phyloP scores from a whole-genome alignment of 257 asterid genomes.

The Scutellaria baicalensis region DNA sequence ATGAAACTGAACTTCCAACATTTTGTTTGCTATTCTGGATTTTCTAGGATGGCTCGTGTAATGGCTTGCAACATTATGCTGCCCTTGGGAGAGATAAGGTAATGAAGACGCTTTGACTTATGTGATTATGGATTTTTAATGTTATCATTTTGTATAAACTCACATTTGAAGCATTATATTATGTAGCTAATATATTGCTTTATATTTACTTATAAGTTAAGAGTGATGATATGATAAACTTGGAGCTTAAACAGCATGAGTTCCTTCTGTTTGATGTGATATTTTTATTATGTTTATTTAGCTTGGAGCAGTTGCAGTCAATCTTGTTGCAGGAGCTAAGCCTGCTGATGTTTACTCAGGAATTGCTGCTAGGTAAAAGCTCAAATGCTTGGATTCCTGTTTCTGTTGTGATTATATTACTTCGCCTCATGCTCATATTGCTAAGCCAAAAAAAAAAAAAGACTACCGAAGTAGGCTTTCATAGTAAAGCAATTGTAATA shows the following conservation, averaged over 20 bases:
- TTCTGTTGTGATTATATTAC: not conserved
- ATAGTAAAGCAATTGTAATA: not conserved
- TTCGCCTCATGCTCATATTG: not conserved
- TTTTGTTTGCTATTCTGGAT: slow-evolving; percentile 8
- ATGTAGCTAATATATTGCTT: not conserved
- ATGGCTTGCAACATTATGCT: slow-evolving; percentile 98
- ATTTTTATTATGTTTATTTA: slow-evolving; percentile 25
- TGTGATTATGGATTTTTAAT: not conserved
- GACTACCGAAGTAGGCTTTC: not conserved
- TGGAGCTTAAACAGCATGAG: not conserved
- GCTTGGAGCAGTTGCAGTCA: slow-evolving; percentile 97
- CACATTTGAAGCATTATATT: slow-evolving; percentile 1
- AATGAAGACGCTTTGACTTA: not conserved
- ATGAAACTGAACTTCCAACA: slow-evolving; percentile 13
- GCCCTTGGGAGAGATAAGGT: slow-evolving; percentile 99
- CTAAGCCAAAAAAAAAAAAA: not conserved
- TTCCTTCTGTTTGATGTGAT: slow-evolving; percentile 4
- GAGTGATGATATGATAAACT: not conserved
- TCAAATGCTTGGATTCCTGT: not conserved
- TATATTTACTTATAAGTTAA: not conserved
- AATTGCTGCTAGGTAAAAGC: slow-evolving; percentile 89
- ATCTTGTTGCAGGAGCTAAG: slow-evolving; percentile 85
- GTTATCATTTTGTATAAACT: not conserved
- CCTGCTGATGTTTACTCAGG: slow-evolving; percentile 99
- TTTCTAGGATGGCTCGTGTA: slow-evolving; percentile 97